phyloP scores from a whole-genome alignment of 2,329 filamentous ascomycete genomes.

The Bipolaris cookei region DNA sequence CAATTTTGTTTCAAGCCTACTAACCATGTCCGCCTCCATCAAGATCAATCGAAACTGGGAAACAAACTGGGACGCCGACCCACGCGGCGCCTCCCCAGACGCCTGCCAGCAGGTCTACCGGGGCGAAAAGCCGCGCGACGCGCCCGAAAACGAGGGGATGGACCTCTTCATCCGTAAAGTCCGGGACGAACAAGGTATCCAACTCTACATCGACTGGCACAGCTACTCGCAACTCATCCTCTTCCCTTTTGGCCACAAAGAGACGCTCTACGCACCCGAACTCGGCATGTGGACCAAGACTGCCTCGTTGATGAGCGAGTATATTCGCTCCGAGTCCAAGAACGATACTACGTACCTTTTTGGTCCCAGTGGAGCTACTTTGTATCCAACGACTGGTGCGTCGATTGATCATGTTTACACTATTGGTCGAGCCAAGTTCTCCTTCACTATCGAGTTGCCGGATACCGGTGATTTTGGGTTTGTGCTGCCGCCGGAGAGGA shows the following conservation, averaged over 20 bases:
- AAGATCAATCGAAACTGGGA: constrained; percentile 41
- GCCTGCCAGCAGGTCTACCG: constrained; percentile 42
- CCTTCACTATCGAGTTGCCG: constrained; percentile 56
- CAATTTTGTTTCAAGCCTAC: background rate
- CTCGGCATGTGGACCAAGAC: constrained; percentile 59
- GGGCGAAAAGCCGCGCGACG: constrained; percentile 35
- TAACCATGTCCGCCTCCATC: background rate
- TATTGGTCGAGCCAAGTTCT: constrained; percentile 50
- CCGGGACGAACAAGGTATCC: constrained; percentile 56
- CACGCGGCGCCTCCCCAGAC: constrained; percentile 37
- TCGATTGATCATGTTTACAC: constrained; percentile 53
- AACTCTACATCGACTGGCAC: constrained; percentile 69
- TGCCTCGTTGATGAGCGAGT: constrained; percentile 54
- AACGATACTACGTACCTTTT: constrained; percentile 46
- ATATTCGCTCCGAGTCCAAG: constrained; percentile 55
- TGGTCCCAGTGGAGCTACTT: constrained; percentile 62
- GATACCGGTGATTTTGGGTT: constrained; percentile 58
- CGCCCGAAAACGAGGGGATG: constrained; percentile 48
- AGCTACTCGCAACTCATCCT: constrained; percentile 66
- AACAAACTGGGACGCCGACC: constrained; percentile 37
- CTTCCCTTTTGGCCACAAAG: constrained; percentile 64
- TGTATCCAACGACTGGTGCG: constrained; percentile 61
- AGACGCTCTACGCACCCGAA: constrained; percentile 55
- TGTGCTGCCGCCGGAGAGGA: constrained; percentile 57
- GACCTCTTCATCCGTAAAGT: constrained; percentile 55